Evolutionary conservation across 106 monocot genomes (phyloP), one percentile per base, ranked within the genome.

Genomic region (Xerophyta viscosa): DNA sequence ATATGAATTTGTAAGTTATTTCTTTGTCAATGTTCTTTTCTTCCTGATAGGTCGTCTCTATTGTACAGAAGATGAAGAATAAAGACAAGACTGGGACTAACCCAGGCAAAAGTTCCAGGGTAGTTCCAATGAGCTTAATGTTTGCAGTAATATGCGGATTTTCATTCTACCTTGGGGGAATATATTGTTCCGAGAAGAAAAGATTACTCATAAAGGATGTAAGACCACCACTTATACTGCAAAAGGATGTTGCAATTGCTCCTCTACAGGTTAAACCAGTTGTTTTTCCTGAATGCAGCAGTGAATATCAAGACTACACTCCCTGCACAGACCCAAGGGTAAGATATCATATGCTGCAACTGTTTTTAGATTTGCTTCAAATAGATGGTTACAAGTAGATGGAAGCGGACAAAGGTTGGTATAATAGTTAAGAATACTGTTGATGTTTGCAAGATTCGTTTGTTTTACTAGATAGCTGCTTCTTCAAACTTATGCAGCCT

Each of bases 251-350:
- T 41, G 14, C 42, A 37, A 15, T 58, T 21, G 29, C 66, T 53
- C 63, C 82, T 53, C 56, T 71, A 48, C 72, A 71, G 33, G 73
- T 75, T 20, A 73, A 69, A 30, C 27, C 76, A 41, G n/a, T 71
- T 47, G 39, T 33, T 37, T 82, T 98, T 53, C 70, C 69, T 0
- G 85, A 86, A 44, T 98, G 96, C 54, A 61, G 79, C 24, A 71
- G 46, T 49, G 82, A 82, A 23, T 62, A 71, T 56, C 96, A 98
- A 63, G 96, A 98, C 66, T 98, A 98, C 71, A 98, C 96, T 1
- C 96, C 96, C 30, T 98, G 96, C 75, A 98, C 96, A 18, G 96
- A 98, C 36, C 96, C 89, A 30, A 89, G 71, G 89, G 92, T 93
- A 77, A 39, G 39, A 12, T 39, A 39, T 3, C 15, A 12, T 8